Base-by-base conservation (phyloP, 495 filamentous ascomycete species). In the Talaromyces proteolyticus region DNA sequence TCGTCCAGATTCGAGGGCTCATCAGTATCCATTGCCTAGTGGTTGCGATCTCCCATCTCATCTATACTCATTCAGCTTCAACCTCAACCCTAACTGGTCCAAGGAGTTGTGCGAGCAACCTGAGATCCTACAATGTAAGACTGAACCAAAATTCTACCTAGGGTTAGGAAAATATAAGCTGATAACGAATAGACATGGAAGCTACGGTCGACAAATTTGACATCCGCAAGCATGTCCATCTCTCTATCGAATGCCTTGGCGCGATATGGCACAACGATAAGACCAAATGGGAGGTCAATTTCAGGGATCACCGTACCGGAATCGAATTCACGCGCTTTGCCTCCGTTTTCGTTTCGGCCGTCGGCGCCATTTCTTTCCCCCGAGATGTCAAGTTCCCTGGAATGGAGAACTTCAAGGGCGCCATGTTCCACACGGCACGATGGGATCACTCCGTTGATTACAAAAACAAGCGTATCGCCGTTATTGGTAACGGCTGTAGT, bases 1-100 rank as follows among this genome's bases (percentile, higher is more conserved):
- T 34, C 14, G 29, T n/a, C 39, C 42, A 52, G 46, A 85, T 82
- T 58, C 84, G 83, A 44, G 86, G 83, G 79, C 61, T 88, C 37
- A 86, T 82, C 3, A 72, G 85, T 3, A 87, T 90, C 58, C 76
- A 89, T 57, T 84, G 88, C 55, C 76, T 90, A 53, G 54, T 14
- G 74, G 70, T 36, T 77, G 73, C 50, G 64, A 68, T 47, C 42
- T 65, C 44, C 74, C 71, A 47, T 72, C 79, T 5, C n/a, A 56
- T 67, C 4, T 75, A 16, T 85, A 85, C 60, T 73, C 66, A 26
- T 79, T 80, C 61, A 74, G 68, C 2, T 85, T 84, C 56, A 69
- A 69, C 14, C 69, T 62, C 19, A 83, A 84, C 55, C 61, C 72
- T 10, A 61, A 67, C 29, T 84, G 81, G 80, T 72, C 70, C 0